Evolutionary conservation across 257 asterid species (phyloP).

Genomic region (Henckelia pumila): DNA sequence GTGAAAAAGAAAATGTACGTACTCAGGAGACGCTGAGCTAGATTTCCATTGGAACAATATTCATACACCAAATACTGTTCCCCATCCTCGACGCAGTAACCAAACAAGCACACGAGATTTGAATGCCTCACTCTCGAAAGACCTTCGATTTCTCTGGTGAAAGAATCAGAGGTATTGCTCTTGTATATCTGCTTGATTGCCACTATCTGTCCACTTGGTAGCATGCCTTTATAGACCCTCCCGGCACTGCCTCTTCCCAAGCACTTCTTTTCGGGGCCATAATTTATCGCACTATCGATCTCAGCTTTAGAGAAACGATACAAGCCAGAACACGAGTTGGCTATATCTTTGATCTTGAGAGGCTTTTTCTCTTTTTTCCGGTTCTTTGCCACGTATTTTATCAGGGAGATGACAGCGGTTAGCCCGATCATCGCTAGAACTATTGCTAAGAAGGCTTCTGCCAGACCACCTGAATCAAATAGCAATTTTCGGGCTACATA

Average conservation of each 20-base stretch:
- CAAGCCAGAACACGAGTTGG: slow-evolving; percentile 49
- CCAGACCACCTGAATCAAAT: slow-evolving; percentile 41
- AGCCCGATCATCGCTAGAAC: slow-evolving; percentile 39
- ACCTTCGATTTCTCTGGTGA: slow-evolving; percentile 58
- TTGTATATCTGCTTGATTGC: slow-evolving; percentile 71
- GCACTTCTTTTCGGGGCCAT: slow-evolving; percentile 42
- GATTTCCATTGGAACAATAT: slow-evolving; percentile 69
- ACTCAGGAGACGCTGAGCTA: slow-evolving; percentile 71
- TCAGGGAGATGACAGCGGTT: slow-evolving; percentile 40
- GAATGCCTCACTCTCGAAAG: slow-evolving; percentile 80
- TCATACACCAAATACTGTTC: slow-evolving; percentile 77
- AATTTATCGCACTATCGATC: slow-evolving; percentile 57
- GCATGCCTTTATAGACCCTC: slow-evolving; percentile 64
- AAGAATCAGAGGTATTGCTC: slow-evolving; percentile 65
- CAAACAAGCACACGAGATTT: slow-evolving; percentile 69
- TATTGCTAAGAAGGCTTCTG: slow-evolving; percentile 50
- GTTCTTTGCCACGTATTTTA: slow-evolving; percentile 46
- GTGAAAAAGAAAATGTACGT: slow-evolving; percentile 21
- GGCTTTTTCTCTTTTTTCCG: slow-evolving; percentile 36
- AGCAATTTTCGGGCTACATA: neutral
- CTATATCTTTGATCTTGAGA: slow-evolving; percentile 25
- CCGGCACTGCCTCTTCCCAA: slow-evolving; percentile 91
- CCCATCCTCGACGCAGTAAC: slow-evolving; percentile 70
- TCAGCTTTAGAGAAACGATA: slow-evolving; percentile 72
- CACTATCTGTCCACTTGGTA: slow-evolving; percentile 79